Evolutionary conservation across 2,329 filamentous ascomycete species (phyloP), one percentile per base, ranked within the genome.

Genomic region (Arachnomyces sp.): DNA sequence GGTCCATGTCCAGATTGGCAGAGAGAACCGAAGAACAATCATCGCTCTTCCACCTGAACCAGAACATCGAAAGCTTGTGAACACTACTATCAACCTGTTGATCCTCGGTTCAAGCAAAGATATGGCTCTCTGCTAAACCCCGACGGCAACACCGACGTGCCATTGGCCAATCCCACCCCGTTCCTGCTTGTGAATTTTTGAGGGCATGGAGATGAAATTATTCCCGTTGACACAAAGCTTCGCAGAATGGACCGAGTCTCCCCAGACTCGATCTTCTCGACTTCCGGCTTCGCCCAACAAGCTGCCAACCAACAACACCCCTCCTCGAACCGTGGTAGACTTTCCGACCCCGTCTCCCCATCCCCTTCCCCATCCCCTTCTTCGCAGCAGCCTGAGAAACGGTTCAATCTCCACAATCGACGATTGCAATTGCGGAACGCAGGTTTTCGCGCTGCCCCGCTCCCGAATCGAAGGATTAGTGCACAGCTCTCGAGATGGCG

Each of bases 351-450:
- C 42, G 18, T 41, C 18, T 35, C 42, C 42, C 36, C 40, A 40
- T 39, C 33, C 36, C 41, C 46, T 25, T 37, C 36, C 25, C 28
- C 48, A 14, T 43, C 51, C 35, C 38, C 50, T 12, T 45, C 47
- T 15, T 43, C 45, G 17, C 40, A 46, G 29, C 36, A 36, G 31
- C 31, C 15, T 9, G 40, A 49, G 17, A 38, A 43, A 16, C 49
- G 51, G 18, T 52, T 55, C 40, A 52, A 48, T 32, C 42, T 50
- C 13, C 54, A 55, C 43, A 53, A 51, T 36, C 52, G 53, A 36
- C 49, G 53, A 11, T 44, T 57, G 9, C 54, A 53, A 31, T 36
- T 57, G 28, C 52, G 54, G 30, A 55, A 56, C 50, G 51, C 54
- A 32, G 48, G 54, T 8, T 57, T 57, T 39, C 53, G 54, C 31